Conservation (phyloP, 140 eudicot genomes). For the Erigeron philadelphicus region DNA sequence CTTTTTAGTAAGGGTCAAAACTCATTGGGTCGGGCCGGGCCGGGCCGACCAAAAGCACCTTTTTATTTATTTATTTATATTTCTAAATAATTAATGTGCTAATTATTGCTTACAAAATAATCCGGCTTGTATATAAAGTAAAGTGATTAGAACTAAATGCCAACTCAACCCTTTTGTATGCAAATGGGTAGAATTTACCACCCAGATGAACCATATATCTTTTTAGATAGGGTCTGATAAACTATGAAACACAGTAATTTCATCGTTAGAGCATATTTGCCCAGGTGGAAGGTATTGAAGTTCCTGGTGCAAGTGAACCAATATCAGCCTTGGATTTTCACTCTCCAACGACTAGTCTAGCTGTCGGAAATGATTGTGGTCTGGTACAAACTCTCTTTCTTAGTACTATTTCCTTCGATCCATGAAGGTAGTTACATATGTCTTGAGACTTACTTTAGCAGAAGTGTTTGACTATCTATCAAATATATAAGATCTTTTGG, state of each 20-base stretch:
- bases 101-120: neutral
- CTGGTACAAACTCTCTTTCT: constrained; percentile 42
- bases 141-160: neutral
- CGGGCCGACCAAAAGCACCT: neutral
- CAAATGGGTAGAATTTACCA: neutral
- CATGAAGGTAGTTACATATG: constrained; percentile 15
- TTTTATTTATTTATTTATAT: neutral
- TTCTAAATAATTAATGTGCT: neutral
- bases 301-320: constrained; percentile 56
- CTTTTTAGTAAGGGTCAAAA: neutral
- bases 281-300: constrained; percentile 55
- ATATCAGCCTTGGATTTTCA: constrained; percentile 71
- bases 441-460: constrained; percentile 1
- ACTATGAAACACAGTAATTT: constrained; percentile 12
- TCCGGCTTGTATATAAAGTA: neutral
- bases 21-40: neutral
- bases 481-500: constrained; percentile 7
- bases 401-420: constrained; percentile 6
- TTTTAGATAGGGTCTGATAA: constrained; percentile 25
- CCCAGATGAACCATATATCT: constrained; percentile 12
- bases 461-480: constrained; percentile 11
- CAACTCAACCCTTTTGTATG: neutral
- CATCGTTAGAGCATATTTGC: constrained; percentile 32
- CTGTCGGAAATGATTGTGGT: constrained; percentile 74
- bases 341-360: constrained; percentile 50